phyloP scores from a whole-genome alignment of 192 early-diverging fungal genomes.

The Hyaloraphidium curvatum region DNA sequence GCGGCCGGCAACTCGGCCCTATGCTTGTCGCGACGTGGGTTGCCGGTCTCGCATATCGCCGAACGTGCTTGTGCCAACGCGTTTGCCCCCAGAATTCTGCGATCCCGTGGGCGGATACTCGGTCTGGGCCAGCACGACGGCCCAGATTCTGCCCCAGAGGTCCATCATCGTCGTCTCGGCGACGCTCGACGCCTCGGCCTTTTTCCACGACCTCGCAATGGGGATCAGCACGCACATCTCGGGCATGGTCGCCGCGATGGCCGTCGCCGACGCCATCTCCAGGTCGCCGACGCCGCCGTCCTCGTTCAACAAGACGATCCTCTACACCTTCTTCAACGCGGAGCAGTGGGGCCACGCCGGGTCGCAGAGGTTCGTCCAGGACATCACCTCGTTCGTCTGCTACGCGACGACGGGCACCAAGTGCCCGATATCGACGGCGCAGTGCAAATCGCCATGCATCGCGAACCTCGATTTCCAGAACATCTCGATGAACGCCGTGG shows the following conservation, averaged over 20 bases:
- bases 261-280: constrained; percentile 47
- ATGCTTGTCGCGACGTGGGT: constrained; percentile 47
- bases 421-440: constrained; percentile 16
- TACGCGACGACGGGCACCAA: constrained; percentile 9
- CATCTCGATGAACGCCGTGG: constrained; percentile 44
- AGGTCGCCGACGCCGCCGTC: constrained; percentile 22
- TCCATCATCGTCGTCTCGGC: constrained; percentile 47
- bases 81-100: constrained; percentile 29
- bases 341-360: constrained; percentile 60
- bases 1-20: constrained; percentile 39
- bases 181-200: constrained; percentile 35
- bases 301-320: constrained; percentile 37
- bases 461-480: constrained; percentile 36
- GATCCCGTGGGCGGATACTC: constrained; percentile 41
- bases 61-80: background rate
- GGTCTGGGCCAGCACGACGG: constrained; percentile 45
- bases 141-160: constrained; percentile 26
- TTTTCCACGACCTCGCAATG: constrained; percentile 42
- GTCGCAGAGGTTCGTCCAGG: constrained; percentile 63
- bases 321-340: constrained; percentile 53
- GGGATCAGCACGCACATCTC: constrained; percentile 32
- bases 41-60: background rate
- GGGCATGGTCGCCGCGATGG: constrained; percentile 41
- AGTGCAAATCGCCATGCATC: constrained; percentile 44
- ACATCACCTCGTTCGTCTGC: constrained; percentile 41